Evolutionary conservation across 306 rosid genomes (phyloP), one percentile per base, ranked within the genome.

Genomic region (Begonia masoniana): DNA sequence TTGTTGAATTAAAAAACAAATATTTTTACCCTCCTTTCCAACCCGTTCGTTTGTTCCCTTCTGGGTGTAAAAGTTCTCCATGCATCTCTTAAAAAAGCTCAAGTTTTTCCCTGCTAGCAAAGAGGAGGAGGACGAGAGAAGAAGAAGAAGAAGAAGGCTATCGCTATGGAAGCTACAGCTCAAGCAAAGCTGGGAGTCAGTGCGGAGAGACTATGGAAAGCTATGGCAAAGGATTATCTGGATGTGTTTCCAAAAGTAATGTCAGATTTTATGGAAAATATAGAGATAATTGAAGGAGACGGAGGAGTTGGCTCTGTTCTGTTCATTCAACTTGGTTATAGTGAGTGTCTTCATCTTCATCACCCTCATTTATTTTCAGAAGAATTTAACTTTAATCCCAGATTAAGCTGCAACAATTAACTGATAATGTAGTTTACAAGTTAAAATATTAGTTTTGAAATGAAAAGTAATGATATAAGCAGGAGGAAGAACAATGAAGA

Each of bases 241-340:
- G 43, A 7, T 55, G 13, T 68, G 51, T 72, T 43, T 41, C 82
- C 87, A 41, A 79, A 72, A 46, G 61, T 61, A 12, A 55, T 77
- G 10, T 91, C 87, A 10, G 41, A 63, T 59, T 13, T 66, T 46
- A 82, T 82, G 12, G 69, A 77, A 49, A 66, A 68, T 9, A 78
- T 68, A 67, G 72, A 79, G 52, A 4, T 85, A 10, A 47, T 72
- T 12, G 77, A 85, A 68, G 95, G 95, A 9, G 78, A 77, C 68
- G 91, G 91, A 53, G 77, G 87, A 45, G 17, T 68, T 47, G 82
- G 69, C 41, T 74, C 91, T 12, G 63, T 70, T 57, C 66, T 82
- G 43, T 63, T 76, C 65, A 79, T 85, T 65, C 69, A 58, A 36
- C 74, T 85, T 52, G 23, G 49, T 14, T 12, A 71, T 0, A 72